These are phyloP conservation scores for Globisporangium spiculum DNA, from an alignment of 352 stramenopile genomes.

Conservation along the genomic window DNA sequence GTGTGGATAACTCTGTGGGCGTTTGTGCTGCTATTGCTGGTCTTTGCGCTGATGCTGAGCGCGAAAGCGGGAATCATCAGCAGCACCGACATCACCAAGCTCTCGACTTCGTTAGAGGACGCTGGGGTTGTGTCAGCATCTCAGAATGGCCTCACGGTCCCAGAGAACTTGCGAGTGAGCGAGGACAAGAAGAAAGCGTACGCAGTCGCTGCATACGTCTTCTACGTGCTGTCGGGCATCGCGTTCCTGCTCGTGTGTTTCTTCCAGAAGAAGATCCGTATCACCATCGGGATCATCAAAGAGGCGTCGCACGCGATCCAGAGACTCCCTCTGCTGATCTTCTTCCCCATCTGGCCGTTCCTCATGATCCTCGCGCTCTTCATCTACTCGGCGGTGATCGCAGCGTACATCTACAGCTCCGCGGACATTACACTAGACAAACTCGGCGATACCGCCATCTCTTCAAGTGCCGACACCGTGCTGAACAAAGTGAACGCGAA, in stretches of 20 bases:
- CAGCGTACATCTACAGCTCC: constrained; percentile 70
- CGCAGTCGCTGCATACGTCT: constrained; percentile 57
- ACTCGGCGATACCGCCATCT: constrained; percentile 19
- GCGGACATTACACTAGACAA: constrained; percentile 40
- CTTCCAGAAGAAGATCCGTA: constrained; percentile 78
- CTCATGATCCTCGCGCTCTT: constrained; percentile 60
- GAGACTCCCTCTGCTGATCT: constrained; percentile 51
- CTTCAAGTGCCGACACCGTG: constrained; percentile 24
- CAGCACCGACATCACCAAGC: constrained; percentile 31
- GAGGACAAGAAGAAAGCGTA: constrained; percentile 64
- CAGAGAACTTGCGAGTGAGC: constrained; percentile 51
- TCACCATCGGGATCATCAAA: constrained; percentile 74
- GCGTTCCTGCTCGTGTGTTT: constrained; percentile 81
- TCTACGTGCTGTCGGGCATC: constrained; percentile 51
- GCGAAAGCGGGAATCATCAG: constrained; percentile 74
- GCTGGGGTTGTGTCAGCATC: constrained; percentile 37
- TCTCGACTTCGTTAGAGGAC: constrained; percentile 40
- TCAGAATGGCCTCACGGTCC: constrained; percentile 38
- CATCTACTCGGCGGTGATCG: constrained; percentile 58
- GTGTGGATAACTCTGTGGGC: constrained; percentile 73
- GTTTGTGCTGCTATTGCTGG: constrained; percentile 58
- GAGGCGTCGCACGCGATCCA: constrained; percentile 68
- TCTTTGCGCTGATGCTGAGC: constrained; percentile 74
- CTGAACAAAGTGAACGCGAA: constrained; percentile 46
- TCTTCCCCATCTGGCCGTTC: constrained; percentile 72